Evolutionary conservation across 1,284 basidiomycete species (phyloP).

Genomic region (Moniliella sp.): DNA sequence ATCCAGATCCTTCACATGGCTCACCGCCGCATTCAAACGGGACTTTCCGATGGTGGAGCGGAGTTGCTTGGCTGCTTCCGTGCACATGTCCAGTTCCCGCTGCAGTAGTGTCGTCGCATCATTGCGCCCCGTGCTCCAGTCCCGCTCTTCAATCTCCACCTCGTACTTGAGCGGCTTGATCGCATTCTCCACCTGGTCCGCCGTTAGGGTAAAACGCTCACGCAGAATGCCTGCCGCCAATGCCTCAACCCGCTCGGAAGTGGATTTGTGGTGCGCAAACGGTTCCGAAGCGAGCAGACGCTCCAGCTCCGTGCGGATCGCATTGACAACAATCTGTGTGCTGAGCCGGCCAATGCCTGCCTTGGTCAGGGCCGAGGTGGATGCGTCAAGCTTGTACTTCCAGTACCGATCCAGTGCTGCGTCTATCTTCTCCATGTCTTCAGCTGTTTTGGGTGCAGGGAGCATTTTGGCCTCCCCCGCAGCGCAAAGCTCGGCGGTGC

Average conservation of each 20-base stretch:
- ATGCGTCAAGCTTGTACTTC: constrained; percentile 84
- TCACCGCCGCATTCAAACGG: constrained; percentile 53
- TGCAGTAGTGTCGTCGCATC: constrained; percentile 58
- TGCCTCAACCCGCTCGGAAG: constrained; percentile 65
- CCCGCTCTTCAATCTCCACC: constrained; percentile 51
- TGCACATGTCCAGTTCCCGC: constrained; percentile 63
- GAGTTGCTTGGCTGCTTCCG: constrained; percentile 64
- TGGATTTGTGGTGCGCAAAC: constrained; percentile 67
- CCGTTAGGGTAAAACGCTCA: constrained; percentile 67
- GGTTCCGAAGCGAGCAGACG: constrained; percentile 62
- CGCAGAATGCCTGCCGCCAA: constrained; percentile 78
- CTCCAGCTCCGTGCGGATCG: constrained; percentile 64
- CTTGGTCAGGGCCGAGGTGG: constrained; percentile 74
- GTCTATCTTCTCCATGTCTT: constrained; percentile 44
- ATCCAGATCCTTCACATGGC: constrained; percentile 63
- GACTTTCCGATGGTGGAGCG: constrained; percentile 62
- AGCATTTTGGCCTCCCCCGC: too few relatives aligned
- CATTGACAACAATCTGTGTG: constrained; percentile 83
- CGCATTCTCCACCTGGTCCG: constrained; percentile 97
- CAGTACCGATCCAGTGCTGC: constrained; percentile 75
- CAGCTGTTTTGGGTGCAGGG: constrained; percentile 47
- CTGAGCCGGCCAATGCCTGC: constrained; percentile 84
- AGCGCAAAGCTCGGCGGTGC: constrained; percentile 51
- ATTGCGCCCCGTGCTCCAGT: constrained; percentile 69
- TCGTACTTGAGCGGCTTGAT: constrained; percentile 99